Percentiles rank a stretch among this genome's conserved stretches.
Conservation (phyloP, 2,329 filamentous ascomycete species). For the Trichophyton mentagrophytes region DNA sequence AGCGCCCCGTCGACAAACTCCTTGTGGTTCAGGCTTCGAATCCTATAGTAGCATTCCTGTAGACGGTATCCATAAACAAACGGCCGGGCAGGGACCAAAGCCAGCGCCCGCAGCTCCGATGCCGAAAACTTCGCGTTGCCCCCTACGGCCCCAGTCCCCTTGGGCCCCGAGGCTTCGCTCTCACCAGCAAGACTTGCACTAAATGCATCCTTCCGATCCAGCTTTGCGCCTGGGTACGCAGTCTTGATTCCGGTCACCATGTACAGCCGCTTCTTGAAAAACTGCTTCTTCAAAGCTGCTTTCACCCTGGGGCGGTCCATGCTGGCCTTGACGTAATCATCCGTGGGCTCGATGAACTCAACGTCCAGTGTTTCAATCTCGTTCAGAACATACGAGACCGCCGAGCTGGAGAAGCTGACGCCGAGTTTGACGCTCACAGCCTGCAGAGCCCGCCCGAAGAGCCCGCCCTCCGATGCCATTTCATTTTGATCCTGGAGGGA, state of each 20-base stretch:
- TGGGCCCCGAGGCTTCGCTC: neutral
- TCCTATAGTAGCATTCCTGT: neutral
- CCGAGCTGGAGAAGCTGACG: neutral
- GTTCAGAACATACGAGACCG: neutral
- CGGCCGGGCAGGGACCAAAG: neutral
- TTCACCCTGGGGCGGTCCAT: neutral
- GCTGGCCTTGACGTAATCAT: neutral
- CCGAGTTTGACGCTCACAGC: neutral
- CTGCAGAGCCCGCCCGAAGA: neutral
- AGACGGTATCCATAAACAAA: neutral
- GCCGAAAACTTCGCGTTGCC: neutral
- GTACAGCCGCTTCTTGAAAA: neutral
- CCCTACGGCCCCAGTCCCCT: neutral
- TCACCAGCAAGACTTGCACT: neutral
- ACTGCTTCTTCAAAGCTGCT: neutral
- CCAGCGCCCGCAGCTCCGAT: neutral
- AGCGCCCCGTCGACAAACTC: neutral
- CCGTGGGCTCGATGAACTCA: neutral
- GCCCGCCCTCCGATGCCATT: neutral
- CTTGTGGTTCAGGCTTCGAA: neutral
- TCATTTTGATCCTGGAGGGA: neutral
- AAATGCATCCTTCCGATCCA: neutral
- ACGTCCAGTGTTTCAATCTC: neutral
- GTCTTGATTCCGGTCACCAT: neutral
- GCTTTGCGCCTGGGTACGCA: neutral